Evolutionary conservation across 2,329 filamentous ascomycete species (phyloP), one percentile per base, ranked within the genome.

Genomic region (Zymoseptoria crescenta): DNA sequence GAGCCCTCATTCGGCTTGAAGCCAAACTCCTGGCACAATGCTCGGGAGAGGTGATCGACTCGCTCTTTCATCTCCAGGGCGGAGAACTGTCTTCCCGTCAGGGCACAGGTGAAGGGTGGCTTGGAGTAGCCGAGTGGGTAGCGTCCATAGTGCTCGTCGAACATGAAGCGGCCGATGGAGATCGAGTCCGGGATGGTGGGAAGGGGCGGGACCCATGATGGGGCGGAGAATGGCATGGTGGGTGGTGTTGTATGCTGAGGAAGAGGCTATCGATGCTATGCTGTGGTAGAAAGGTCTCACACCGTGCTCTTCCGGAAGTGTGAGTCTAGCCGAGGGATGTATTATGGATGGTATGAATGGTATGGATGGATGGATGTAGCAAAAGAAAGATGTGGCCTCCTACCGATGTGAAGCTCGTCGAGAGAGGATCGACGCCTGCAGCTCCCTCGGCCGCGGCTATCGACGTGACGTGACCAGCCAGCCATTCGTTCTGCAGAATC

Each of bases 81-180:
- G 7, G 83, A 83, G 72, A 86, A 89, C 3, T 83, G 81, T 70
- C 82, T 85, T 54, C 88, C 69, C 0, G 85, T 85, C 30, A 93
- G 65, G 19, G 88, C 90, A 69, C 89, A 93, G 35, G 87, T 91
- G 74, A 87, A 95, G 0, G 89, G 88, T 57, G 87, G 81, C 52
- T 78, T 78, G 20, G 89, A 87, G 62, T 83, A 78, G 30, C 81
- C 79, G 8, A 88, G 74, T 8, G 88, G 80, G 55, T 77, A 74
- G 52, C 89, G 83, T 41, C 88, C 89, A 68, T 89, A 82, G 52
- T 80, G 75, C 67, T 93, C 89, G 66, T 86, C 82, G 61, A 86
- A 82, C 77, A 95, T 86, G 74, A 95, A 95, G 55, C 93, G 84
- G 64, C 81, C 81, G 59, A 95, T 80, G 4, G 89, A 81, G 65